Evolutionary conservation across 2,329 filamentous ascomycete species (phyloP).

Genomic region (Fusarium armeniacum): DNA sequence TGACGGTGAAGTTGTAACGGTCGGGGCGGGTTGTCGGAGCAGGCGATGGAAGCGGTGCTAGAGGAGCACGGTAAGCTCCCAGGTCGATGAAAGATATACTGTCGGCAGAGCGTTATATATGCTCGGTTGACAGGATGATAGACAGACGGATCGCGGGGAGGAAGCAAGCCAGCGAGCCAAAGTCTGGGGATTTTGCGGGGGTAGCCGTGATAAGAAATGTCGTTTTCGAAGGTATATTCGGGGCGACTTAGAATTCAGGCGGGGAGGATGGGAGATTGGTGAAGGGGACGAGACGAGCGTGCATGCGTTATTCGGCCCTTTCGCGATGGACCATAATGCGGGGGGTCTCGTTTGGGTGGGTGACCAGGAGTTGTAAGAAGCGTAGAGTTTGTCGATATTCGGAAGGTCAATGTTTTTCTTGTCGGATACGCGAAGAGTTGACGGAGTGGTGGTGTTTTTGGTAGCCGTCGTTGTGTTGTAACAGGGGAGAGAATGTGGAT

Average conservation of each 20-base stretch:
- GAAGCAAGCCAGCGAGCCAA: conserved; percentile 36
- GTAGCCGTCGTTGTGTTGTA: conserved; percentile 1
- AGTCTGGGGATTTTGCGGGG: conserved; percentile 54
- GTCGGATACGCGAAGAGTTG: neutral
- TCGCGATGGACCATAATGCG: conserved; percentile 54
- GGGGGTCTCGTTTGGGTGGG: conserved; percentile 43
- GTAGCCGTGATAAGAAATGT: conserved; percentile 38
- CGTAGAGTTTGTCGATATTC: conserved; percentile 17
- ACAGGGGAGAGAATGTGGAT: conserved; percentile 35
- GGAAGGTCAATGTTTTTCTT: neutral
- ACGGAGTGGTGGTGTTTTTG: conserved; percentile 14
- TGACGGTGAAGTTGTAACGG: conserved; percentile 30
- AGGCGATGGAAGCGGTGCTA: conserved; percentile 11
- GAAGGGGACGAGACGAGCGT: conserved; percentile 42
- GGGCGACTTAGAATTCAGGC: conserved; percentile 39
- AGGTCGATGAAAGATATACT: conserved; percentile 11
- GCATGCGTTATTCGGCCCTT: conserved; percentile 58
- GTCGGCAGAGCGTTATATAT: conserved; percentile 6
- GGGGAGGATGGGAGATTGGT: conserved; percentile 43
- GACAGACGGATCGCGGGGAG: conserved; percentile 30
- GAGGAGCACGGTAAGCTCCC: conserved; percentile 15
- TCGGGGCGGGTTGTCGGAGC: conserved; percentile 24
- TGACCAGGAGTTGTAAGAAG: conserved; percentile 30
- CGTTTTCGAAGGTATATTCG: conserved; percentile 45
- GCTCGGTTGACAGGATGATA: conserved; percentile 24